phyloP scores from a whole-genome alignment of 768 basidiomycete species.

The Erythrobasidium yunnanense region DNA sequence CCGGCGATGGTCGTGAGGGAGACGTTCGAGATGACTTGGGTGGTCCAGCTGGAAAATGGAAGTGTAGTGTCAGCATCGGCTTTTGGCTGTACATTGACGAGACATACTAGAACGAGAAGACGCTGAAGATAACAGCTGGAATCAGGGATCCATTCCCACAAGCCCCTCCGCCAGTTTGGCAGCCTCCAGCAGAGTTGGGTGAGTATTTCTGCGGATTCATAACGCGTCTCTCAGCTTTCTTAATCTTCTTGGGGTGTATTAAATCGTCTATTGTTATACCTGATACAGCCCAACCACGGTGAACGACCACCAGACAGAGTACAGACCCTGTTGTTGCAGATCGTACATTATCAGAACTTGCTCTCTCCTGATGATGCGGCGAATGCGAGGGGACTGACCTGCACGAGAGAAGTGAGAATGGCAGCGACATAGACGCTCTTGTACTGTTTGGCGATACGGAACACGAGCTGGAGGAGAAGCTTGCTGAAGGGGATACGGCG shows the following conservation, averaged over 20 bases:
- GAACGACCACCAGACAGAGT: conserved; percentile 35
- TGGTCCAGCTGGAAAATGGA: conserved; percentile 18
- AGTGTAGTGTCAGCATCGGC: too few species aligned
- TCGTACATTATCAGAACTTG: not conserved
- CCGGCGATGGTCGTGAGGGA: conserved; percentile 35
- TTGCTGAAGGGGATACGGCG: conserved; percentile 22
- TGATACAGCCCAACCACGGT: conserved; percentile 26
- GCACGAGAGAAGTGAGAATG: conserved; percentile 28
- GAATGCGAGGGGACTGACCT: too few species aligned
- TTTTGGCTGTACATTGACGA: not conserved
- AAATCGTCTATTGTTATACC: too few species aligned
- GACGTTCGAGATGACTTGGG: conserved; percentile 34
- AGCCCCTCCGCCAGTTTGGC: conserved; percentile 27
- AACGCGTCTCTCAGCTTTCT: too few species aligned
- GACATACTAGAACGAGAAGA: conserved; percentile 31
- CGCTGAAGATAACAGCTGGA: conserved; percentile 33
- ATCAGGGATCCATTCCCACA: conserved; percentile 29
- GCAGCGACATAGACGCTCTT: conserved; percentile 33
- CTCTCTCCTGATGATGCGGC: not conserved
- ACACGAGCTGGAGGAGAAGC: conserved; percentile 34
- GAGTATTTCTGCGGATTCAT: conserved; percentile 24
- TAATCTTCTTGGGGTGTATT: too few species aligned
- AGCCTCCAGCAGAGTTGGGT: conserved; percentile 25
- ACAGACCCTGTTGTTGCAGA: too few species aligned
- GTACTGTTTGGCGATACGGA: conserved; percentile 30